Evolutionary conservation across 331 rosid species (phyloP).

Genomic region (Quercus phellos): DNA sequence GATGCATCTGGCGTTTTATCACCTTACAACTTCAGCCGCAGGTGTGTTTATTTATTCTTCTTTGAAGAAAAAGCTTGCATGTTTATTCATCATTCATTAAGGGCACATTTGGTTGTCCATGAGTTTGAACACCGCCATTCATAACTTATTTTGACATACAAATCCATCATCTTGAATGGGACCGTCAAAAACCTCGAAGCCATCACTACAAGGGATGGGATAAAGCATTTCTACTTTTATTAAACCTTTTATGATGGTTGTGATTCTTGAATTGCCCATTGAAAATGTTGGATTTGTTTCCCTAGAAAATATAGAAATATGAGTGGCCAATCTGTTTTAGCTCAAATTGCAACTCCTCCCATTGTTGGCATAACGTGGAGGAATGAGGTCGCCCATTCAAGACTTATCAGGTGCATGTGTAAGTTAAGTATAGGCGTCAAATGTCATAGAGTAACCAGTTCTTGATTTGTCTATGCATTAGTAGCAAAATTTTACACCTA

Average conservation of each 20-base stretch:
- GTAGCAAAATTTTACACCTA: not conserved
- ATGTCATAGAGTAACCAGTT: not conserved
- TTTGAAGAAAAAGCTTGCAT: not conserved
- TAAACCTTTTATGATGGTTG: not conserved
- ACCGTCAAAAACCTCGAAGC: not conserved
- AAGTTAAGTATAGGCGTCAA: too few species aligned
- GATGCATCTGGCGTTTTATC: conserved; percentile 74
- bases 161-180: not conserved
- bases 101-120: not conserved
- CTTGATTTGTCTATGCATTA: not conserved
- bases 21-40: conserved; percentile 71
- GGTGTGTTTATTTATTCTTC: conserved; percentile 25
- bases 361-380: too few species aligned
- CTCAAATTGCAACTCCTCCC: too few species aligned
- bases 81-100: not conserved
- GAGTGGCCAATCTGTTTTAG: not conserved
- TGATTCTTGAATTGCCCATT: not conserved
- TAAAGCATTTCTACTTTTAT: not conserved
- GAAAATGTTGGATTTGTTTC: not conserved
- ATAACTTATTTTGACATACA: not conserved
- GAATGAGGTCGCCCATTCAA: too few species aligned
- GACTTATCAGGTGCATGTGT: too few species aligned
- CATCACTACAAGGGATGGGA: not conserved
- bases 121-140: not conserved
- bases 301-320: not conserved